Percentiles rank a stretch among this genome's conserved stretches.
These are phyloP conservation scores for Candida suzukii DNA, from an alignment of 805 yeast genomes.

Conservation along the genomic window DNA sequence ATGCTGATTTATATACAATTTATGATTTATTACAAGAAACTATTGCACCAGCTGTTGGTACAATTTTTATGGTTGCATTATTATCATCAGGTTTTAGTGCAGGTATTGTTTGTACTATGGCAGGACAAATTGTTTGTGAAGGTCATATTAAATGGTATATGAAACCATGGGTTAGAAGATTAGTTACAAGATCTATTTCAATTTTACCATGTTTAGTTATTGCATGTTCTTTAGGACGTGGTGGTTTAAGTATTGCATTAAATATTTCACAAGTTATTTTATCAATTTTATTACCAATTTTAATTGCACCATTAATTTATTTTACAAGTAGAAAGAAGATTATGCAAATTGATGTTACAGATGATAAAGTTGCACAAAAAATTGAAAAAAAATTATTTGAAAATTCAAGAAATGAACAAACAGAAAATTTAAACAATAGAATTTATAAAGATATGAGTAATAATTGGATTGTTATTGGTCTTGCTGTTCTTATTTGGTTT, in stretches of 20 bases:
- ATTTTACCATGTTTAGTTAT: conserved; percentile 70
- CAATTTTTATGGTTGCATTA: conserved; percentile 74
- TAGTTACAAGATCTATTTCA: conserved; percentile 65
- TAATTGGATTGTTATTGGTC: conserved; percentile 45
- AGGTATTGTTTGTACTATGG: conserved; percentile 83
- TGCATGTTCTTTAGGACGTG: conserved; percentile 57
- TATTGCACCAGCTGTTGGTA: conserved; percentile 70
- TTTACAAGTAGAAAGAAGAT: conserved; percentile 61
- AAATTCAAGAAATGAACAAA: not conserved
- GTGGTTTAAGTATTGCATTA: conserved; percentile 62
- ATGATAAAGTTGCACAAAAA: conserved; percentile 1
- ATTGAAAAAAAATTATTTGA: conserved; percentile 4
- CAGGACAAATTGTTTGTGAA: conserved; percentile 84
- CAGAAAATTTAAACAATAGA: not conserved
- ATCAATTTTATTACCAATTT: conserved; percentile 69
- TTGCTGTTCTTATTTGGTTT: conserved; percentile 54
- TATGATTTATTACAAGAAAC: conserved; percentile 47
- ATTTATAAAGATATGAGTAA: conserved; percentile 46
- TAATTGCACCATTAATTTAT: conserved; percentile 74
- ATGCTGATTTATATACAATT: conserved; percentile 73
- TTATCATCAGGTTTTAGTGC: conserved; percentile 78
- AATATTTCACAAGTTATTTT: conserved; percentile 76
- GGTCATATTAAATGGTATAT: conserved; percentile 78
- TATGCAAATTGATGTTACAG: conserved; percentile 47
- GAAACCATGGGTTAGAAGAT: conserved; percentile 73